Conservation (phyloP, 768 basidiomycete genomes). For the Kwoniella pini region DNA sequence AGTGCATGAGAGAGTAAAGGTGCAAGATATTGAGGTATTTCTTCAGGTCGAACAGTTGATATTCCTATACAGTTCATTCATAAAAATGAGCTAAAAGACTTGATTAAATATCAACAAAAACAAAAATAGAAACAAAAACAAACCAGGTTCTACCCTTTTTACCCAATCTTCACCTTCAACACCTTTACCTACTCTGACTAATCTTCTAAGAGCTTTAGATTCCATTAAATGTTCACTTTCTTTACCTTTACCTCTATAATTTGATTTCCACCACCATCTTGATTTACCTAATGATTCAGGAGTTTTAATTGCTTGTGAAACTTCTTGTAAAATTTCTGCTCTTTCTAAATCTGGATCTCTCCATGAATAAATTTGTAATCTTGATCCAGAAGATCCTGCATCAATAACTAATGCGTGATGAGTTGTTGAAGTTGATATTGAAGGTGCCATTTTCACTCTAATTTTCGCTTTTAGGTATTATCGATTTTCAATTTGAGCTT, state of each 20-base stretch:
- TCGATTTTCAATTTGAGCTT: no score
- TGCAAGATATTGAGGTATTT: conserved; percentile 71
- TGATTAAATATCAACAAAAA: background rate
- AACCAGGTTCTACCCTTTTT: conserved; percentile 89
- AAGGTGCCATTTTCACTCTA: conserved; percentile 43
- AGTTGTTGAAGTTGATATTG: conserved; percentile 41
- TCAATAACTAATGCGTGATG: conserved; percentile 75
- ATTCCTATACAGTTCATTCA: no score
- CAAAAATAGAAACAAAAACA: conserved; percentile 47
- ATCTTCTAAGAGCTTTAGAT: conserved; percentile 46
- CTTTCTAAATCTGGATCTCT: conserved; percentile 70
- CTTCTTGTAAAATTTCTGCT: conserved; percentile 59
- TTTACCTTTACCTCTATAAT: conserved; percentile 57
- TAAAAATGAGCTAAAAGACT: no score
- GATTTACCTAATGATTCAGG: conserved; percentile 51
- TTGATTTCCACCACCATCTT: conserved; percentile 80
- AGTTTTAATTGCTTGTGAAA: conserved; percentile 55
- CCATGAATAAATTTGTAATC: conserved; percentile 98
- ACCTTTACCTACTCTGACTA: conserved; percentile 91
- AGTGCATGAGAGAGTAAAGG: conserved; percentile 83
- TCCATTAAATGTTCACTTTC: conserved; percentile 58
- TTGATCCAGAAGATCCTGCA: conserved; percentile 95
- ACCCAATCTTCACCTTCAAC: conserved; percentile 85
- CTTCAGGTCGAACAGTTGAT: conserved; percentile 75
- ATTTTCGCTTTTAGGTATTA: background rate